phyloP scores from a whole-genome alignment of 2,329 filamentous ascomycete species.

The Ceratocystis harringtonii region DNA sequence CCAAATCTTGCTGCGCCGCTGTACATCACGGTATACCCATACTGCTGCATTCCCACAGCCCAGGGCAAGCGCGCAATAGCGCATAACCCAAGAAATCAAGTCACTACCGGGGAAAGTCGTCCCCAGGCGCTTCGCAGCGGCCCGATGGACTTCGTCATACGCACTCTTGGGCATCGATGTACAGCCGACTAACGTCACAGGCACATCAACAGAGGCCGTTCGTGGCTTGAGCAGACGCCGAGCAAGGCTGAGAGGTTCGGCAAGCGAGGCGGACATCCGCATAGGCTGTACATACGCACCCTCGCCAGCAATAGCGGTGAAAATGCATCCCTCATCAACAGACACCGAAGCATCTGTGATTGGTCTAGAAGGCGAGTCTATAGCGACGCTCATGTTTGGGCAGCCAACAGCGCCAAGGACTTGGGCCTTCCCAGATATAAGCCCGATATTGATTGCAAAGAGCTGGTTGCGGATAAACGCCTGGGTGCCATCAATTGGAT shows the following conservation, averaged over 20 bases:
- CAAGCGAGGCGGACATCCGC: slow-evolving; percentile 19
- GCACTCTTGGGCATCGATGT: slow-evolving; percentile 33
- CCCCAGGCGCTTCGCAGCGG: slow-evolving; percentile 29
- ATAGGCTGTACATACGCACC: slow-evolving; percentile 36
- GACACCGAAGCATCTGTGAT: slow-evolving; percentile 33
- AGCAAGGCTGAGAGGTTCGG: slow-evolving; percentile 10
- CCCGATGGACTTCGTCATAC: slow-evolving; percentile 32
- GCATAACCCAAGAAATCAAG: slow-evolving; percentile 41
- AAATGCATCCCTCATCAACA: slow-evolving; percentile 32
- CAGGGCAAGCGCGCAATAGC: slow-evolving; percentile 39
- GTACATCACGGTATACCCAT: slow-evolving; percentile 39
- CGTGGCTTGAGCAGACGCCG: slow-evolving; percentile 22
- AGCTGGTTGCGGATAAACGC: slow-evolving; percentile 39
- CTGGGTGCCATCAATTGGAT: slow-evolving; percentile 46
- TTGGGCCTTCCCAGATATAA: slow-evolving; percentile 37
- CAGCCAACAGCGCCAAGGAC: slow-evolving; percentile 35
- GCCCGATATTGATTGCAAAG: slow-evolving; percentile 42
- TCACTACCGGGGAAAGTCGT: slow-evolving; percentile 34
- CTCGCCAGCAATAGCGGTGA: slow-evolving; percentile 34
- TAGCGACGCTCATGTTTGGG: slow-evolving; percentile 31
- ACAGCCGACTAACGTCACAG: slow-evolving; percentile 34
- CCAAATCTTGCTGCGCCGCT: slow-evolving; percentile 40
- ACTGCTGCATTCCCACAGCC: slow-evolving; percentile 39
- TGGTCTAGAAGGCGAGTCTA: slow-evolving; percentile 25
- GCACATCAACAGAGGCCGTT: background rate